Conservation (phyloP, 805 yeast genomes). For the Hanseniaspora vineae region DNA sequence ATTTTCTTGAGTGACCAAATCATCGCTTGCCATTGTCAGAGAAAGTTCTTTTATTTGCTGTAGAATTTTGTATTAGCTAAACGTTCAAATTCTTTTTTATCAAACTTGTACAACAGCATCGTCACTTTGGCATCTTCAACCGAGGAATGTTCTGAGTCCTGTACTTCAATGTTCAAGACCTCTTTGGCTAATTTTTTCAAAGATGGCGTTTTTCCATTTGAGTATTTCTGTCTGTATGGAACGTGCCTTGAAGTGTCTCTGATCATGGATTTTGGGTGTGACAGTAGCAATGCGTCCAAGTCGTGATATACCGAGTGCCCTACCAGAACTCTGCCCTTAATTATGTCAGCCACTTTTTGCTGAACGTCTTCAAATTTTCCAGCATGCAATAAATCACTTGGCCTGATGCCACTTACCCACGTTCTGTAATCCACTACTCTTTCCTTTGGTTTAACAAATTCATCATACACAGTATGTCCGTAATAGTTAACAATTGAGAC, state of each 20-base stretch:
- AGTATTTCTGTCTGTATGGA: constrained; percentile 39
- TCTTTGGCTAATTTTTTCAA: constrained; percentile 52
- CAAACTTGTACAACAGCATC: constrained; percentile 61
- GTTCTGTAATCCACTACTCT: constrained; percentile 85
- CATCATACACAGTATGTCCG: constrained; percentile 61
- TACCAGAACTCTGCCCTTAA: constrained; percentile 47
- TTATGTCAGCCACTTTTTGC: constrained; percentile 34
- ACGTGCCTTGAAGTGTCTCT: constrained; percentile 64
- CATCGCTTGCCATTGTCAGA: no score
- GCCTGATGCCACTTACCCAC: constrained; percentile 77
- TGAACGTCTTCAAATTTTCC: constrained; percentile 58
- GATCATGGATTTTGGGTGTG: constrained; percentile 50
- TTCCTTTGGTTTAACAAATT: constrained; percentile 63
- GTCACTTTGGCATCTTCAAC: constrained; percentile 86
- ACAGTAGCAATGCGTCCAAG: constrained; percentile 48
- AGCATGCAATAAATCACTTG: constrained; percentile 57
- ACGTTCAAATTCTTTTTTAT: constrained; percentile 49
- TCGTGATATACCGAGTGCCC: constrained; percentile 85
- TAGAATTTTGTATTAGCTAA: neutral
- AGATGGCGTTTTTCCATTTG: constrained; percentile 61
- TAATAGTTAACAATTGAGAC: constrained; percentile 77
- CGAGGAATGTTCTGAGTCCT: constrained; percentile 67
- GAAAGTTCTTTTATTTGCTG: neutral
- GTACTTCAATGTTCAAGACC: constrained; percentile 49
- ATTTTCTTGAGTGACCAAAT: no score